phyloP scores from a whole-genome alignment of 2,329 filamentous ascomycete species.

The Exophiala dermatitidis region DNA sequence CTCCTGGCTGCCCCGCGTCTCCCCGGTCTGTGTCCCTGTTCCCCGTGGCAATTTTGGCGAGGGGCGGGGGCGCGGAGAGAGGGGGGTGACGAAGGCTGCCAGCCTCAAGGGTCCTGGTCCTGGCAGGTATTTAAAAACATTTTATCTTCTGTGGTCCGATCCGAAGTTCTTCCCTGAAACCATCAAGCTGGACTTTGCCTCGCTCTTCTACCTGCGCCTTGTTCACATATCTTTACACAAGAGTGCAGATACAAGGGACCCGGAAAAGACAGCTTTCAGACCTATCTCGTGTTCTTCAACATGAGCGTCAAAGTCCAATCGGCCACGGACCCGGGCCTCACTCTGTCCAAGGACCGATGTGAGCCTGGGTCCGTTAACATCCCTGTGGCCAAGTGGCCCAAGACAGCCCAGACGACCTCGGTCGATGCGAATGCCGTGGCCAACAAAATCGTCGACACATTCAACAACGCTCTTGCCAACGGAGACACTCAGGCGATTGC shows the following conservation, averaged over 20 bases:
- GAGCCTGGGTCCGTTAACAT: conserved; percentile 52
- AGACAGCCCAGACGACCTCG: conserved; percentile 31
- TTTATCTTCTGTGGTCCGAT: no score
- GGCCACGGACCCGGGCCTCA: conserved; percentile 16
- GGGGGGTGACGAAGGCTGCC: neutral
- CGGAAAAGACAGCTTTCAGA: no score
- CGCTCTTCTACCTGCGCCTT: no score
- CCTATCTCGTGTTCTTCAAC: neutral
- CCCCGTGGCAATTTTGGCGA: neutral
- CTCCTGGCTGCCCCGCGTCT: neutral
- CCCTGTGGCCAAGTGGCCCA: conserved; percentile 39
- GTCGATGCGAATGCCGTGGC: conserved; percentile 37
- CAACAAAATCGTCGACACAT: conserved; percentile 31
- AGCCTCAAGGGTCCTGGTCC: neutral
- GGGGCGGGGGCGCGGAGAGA: neutral
- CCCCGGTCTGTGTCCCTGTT: neutral
- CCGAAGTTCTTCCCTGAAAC: no score
- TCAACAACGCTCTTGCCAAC: conserved; percentile 37
- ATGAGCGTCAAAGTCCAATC: conserved; percentile 17
- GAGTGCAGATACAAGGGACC: no score
- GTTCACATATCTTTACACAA: no score
- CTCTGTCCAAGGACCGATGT: conserved; percentile 38
- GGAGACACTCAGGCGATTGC: conserved; percentile 33
- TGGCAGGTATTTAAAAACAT: no score
- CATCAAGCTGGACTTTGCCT: no score